Conservation (phyloP, 2,329 filamentous ascomycete species). For the Ceratocystis diversiconidia region DNA sequence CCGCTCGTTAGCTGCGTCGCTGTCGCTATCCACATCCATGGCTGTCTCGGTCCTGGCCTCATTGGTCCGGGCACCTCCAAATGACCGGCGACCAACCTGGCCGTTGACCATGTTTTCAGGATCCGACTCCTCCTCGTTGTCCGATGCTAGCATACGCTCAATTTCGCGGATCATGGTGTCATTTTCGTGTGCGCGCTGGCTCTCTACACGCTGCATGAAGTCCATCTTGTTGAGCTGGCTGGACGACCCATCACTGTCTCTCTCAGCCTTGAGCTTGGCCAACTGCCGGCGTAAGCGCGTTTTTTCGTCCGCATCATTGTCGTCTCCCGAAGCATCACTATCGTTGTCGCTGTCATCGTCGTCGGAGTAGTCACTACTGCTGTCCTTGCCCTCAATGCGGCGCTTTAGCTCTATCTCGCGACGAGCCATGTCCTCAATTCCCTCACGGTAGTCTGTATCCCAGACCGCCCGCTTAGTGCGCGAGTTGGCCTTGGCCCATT, state of each 20-base stretch:
- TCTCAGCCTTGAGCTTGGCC: conserved; percentile 29
- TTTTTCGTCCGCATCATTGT: conserved; percentile 33
- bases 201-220: conserved; percentile 88
- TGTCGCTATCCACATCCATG: conserved; percentile 20
- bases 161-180: conserved; percentile 61
- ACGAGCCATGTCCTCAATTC: conserved; percentile 66
- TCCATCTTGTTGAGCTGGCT: conserved; percentile 69
- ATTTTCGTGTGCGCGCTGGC: conserved; percentile 61
- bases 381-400: conserved; percentile 55
- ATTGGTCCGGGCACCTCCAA: conserved; percentile 25
- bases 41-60: not conserved
- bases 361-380: conserved; percentile 38
- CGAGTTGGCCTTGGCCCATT: conserved; percentile 78
- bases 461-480: conserved; percentile 66
- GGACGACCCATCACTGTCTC: conserved; percentile 38
- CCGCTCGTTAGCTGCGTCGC: conserved; percentile 21
- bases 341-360: conserved; percentile 41
- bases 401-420: conserved; percentile 69
- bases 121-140: conserved; percentile 39
- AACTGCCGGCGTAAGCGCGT: conserved; percentile 34
- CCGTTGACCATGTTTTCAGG: conserved; percentile 32
- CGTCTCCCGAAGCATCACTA: conserved; percentile 24
- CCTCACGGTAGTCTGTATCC: conserved; percentile 73
- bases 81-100: conserved; percentile 51
- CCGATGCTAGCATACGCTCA: conserved; percentile 55